phyloP scores from a whole-genome alignment of 1,284 basidiomycete species.

The Cronartium ribicola region DNA sequence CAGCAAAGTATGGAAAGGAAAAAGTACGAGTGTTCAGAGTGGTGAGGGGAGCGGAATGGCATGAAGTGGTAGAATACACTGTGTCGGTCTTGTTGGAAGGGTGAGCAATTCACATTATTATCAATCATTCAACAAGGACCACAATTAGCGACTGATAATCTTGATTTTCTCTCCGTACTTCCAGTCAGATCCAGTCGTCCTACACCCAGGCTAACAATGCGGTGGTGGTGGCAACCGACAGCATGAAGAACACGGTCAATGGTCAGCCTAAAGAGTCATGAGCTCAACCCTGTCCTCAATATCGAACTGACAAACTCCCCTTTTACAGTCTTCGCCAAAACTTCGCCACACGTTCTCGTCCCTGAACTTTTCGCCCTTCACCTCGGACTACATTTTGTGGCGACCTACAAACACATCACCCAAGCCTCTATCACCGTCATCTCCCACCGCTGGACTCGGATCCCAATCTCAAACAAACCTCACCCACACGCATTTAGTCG shows the following conservation, averaged over 20 bases:
- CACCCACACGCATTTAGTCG: slow-evolving; percentile 80
- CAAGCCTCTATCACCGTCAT: slow-evolving; percentile 72
- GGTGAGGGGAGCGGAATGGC: slow-evolving; percentile 57
- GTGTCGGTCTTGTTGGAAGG: slow-evolving; percentile 74
- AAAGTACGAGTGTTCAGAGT: slow-evolving; percentile 76
- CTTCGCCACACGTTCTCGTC: slow-evolving; percentile 72
- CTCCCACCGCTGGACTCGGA: slow-evolving; percentile 79
- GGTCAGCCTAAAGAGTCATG: slow-evolving; percentile 42
- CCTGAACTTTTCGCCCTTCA: slow-evolving; percentile 84
- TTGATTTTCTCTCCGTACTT: slow-evolving; percentile 15
- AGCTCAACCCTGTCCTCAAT: background rate
- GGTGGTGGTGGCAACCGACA: slow-evolving; percentile 49
- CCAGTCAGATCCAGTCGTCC: slow-evolving; percentile 43
- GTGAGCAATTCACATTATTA: slow-evolving; percentile 69
- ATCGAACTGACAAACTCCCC: background rate
- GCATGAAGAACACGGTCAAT: slow-evolving; percentile 89
- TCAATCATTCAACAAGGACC: slow-evolving; percentile 63
- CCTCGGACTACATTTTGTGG: slow-evolving; percentile 75
- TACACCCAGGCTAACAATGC: slow-evolving; percentile 47
- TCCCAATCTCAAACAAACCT: slow-evolving; percentile 58
- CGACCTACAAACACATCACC: slow-evolving; percentile 63
- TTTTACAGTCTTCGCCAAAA: slow-evolving; percentile 70
- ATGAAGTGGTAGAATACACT: slow-evolving; percentile 69
- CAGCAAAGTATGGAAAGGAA: slow-evolving; percentile 77
- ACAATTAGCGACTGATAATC: background rate